phyloP scores from a whole-genome alignment of 805 yeast species.

The Danielia oregonensis region DNA sequence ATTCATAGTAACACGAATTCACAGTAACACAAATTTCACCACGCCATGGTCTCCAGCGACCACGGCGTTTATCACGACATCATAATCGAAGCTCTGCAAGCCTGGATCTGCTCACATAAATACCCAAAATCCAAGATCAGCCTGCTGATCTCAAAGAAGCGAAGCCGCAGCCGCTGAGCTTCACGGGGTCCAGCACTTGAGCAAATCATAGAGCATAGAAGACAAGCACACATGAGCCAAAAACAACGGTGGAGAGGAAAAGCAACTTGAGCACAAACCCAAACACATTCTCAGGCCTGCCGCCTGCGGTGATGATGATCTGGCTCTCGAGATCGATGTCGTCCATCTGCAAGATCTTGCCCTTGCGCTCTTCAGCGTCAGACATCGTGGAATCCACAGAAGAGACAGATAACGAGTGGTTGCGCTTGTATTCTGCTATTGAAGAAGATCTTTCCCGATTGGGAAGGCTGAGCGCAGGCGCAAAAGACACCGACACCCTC shows the following conservation, averaged over 20 bases:
- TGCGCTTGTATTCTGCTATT: slow-evolving; percentile 14
- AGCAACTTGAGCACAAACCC: slow-evolving; percentile 29
- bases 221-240: slow-evolving; percentile 32
- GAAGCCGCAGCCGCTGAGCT: too few relatives aligned
- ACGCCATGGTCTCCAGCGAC: too few relatives aligned
- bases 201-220: slow-evolving; percentile 26
- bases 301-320: slow-evolving; percentile 35
- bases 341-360: slow-evolving; percentile 24
- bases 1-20: too few relatives aligned
- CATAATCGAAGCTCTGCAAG: too few relatives aligned
- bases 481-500: background rate
- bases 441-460: slow-evolving; percentile 4
- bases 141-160: too few relatives aligned
- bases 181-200: background rate
- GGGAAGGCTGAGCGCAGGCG: background rate
- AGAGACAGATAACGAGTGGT: slow-evolving; percentile 22
- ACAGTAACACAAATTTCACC: too few relatives aligned
- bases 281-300: slow-evolving; percentile 29
- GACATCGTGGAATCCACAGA: slow-evolving; percentile 20
- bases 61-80: too few relatives aligned
- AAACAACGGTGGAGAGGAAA: slow-evolving; percentile 25
- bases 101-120: too few relatives aligned
- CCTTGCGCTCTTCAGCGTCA: slow-evolving; percentile 9
- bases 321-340: slow-evolving; percentile 36
- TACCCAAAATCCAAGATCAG: too few relatives aligned